Evolutionary conservation across 768 basidiomycete species (phyloP).

Genomic region (Symmetrospora coprosmae): DNA sequence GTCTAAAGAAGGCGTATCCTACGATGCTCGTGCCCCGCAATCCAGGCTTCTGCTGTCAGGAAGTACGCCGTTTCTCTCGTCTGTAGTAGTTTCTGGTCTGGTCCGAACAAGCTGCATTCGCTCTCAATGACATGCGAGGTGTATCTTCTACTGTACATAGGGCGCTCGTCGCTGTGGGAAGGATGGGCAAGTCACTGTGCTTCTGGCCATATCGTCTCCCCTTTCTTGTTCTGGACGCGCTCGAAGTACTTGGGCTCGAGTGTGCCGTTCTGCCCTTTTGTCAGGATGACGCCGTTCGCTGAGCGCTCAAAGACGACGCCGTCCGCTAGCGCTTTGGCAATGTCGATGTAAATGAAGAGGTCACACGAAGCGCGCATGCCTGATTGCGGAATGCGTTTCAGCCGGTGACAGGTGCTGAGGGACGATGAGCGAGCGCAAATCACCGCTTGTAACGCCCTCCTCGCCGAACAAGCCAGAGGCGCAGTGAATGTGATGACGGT

Average conservation of each 20-base stretch:
- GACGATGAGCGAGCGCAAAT: constrained; percentile 25
- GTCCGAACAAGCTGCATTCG: too few species aligned
- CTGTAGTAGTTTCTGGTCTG: too few species aligned
- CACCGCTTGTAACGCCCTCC: constrained; percentile 58
- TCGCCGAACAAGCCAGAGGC: constrained; percentile 60
- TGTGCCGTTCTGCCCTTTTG: constrained; percentile 57
- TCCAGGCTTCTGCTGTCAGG: too few species aligned
- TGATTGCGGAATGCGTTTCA: constrained; percentile 34
- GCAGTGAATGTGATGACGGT: constrained; percentile 79
- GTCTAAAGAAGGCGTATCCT: too few species aligned
- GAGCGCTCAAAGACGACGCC: constrained; percentile 53
- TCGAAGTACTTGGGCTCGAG: constrained; percentile 53
- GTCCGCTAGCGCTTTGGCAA: constrained; percentile 35
- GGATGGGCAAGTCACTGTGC: too few species aligned
- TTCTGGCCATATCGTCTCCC: neutral
- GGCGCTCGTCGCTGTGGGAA: too few species aligned
- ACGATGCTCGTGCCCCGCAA: too few species aligned
- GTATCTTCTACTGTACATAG: too few species aligned
- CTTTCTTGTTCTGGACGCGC: constrained; percentile 46
- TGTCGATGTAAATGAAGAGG: constrained; percentile 66
- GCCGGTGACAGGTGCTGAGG: too few species aligned
- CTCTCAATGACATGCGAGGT: too few species aligned
- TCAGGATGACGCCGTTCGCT: constrained; percentile 75
- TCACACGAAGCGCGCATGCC: constrained; percentile 69
- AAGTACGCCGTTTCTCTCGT: too few species aligned